Percentiles rank a stretch among this genome's conserved stretches.
phyloP scores from a whole-genome alignment of 2,329 filamentous ascomycete genomes.

The Acrodontium crateriforme region DNA sequence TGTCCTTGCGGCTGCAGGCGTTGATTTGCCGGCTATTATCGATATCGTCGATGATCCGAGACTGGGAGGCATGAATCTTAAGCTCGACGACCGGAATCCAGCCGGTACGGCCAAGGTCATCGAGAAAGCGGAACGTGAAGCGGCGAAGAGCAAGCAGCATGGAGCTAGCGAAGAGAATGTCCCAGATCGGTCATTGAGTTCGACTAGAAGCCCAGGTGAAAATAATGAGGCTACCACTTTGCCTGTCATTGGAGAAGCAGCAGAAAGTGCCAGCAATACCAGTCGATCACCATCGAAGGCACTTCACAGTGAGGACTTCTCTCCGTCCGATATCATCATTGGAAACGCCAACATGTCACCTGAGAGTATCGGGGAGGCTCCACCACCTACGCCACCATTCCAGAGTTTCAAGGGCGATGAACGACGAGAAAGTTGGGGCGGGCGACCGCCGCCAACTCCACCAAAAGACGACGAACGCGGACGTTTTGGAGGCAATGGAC shows the following conservation, averaged over 20 bases:
- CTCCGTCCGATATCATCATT: conserved; percentile 6
- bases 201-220: conserved; percentile 44
- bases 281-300: conserved; percentile 11
- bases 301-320: conserved; percentile 12
- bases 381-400: conserved; percentile 20
- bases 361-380: conserved; percentile 16
- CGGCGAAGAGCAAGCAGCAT: conserved; percentile 41
- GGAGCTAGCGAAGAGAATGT: conserved; percentile 40
- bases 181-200: conserved; percentile 48
- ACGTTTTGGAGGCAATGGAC: conserved; percentile 13
- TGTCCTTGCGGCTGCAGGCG: conserved; percentile 10
- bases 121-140: conserved; percentile 46
- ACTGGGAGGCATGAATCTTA: conserved; percentile 26
- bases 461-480: conserved; percentile 26
- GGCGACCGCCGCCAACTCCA: conserved; percentile 30
- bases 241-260: conserved; percentile 83
- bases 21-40: conserved; percentile 10
- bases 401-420: conserved; percentile 17
- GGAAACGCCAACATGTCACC: conserved; percentile 15
- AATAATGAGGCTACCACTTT: conserved; percentile 46
- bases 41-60: conserved; percentile 23
- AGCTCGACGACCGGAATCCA: conserved; percentile 9
- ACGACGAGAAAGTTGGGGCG: conserved; percentile 14
- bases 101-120: conserved; percentile 40
- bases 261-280: conserved; percentile 53